A percentile compares a stretch with the other conserved stretches of the same genome.
Conservation (phyloP, 495 filamentous ascomycete genomes). For the Pseudotulostoma volvatum region DNA sequence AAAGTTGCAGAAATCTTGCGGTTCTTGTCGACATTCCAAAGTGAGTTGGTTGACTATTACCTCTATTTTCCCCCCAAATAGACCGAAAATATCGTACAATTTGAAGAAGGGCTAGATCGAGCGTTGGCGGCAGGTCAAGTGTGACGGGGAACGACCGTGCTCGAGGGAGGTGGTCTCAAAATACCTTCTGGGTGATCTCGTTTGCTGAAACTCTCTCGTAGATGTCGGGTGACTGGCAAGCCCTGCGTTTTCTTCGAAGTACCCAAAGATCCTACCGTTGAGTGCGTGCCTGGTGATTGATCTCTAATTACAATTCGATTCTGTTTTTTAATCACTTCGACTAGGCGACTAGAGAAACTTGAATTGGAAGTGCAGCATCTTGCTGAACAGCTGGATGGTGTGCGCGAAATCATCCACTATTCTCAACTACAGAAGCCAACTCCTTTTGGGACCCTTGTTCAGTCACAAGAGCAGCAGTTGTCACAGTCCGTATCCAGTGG, state of each 20-base stretch:
- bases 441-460: too few relatives aligned
- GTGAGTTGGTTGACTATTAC: constrained; percentile 5
- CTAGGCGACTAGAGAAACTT: constrained; percentile 20
- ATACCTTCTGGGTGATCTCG: background rate
- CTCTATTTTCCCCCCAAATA: too few relatives aligned
- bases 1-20: constrained; percentile 24
- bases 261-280: constrained; percentile 19
- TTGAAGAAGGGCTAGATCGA: too few relatives aligned
- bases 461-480: background rate
- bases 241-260: constrained; percentile 24
- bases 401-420: constrained; percentile 12
- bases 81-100: too few relatives aligned
- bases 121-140: constrained; percentile 17
- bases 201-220: constrained; percentile 1
- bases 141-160: constrained; percentile 25
- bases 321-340: too few relatives aligned
- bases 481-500: background rate
- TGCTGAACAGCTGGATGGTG: constrained; percentile 14
- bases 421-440: background rate
- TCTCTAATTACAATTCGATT: background rate
- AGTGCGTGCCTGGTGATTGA: constrained; percentile 7
- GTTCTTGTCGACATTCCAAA: constrained; percentile 23
- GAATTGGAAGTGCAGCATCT: constrained; percentile 19
- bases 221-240: constrained; percentile 20
- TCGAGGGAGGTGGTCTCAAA: constrained; percentile 12